These are phyloP conservation scores for Scorias spongiosa DNA, from an alignment of 2,329 filamentous ascomycete genomes.

Conservation along the genomic window DNA sequence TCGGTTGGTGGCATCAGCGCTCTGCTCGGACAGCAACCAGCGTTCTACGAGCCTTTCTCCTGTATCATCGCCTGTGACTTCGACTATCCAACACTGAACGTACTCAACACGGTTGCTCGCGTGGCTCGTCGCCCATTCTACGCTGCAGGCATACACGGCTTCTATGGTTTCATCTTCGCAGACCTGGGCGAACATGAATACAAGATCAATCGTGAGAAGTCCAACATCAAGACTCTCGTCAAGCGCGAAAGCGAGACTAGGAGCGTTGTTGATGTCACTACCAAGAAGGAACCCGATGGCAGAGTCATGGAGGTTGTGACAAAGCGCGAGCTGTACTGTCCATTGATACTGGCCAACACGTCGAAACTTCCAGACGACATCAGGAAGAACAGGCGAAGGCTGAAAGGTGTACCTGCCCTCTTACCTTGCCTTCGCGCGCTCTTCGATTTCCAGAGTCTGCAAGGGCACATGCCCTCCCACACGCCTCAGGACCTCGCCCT, in stretches of 20 bases:
- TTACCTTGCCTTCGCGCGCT: conserved; percentile 77
- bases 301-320: conserved; percentile 74
- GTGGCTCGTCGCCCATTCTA: conserved; percentile 72
- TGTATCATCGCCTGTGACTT: conserved; percentile 84
- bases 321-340: conserved; percentile 82
- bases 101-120: conserved; percentile 76
- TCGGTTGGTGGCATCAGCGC: conserved; percentile 36
- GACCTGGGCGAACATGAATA: conserved; percentile 86
- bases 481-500: conserved; percentile 50
- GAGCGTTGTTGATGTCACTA: conserved; percentile 55
- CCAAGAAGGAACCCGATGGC: conserved; percentile 46
- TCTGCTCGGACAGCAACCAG: conserved; percentile 50
- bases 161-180: conserved; percentile 90
- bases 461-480: conserved; percentile 30
- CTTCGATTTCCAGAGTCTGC: conserved; percentile 60
- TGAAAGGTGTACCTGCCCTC: conserved; percentile 62
- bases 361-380: conserved; percentile 57
- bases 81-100: conserved; percentile 55
- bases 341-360: conserved; percentile 70
- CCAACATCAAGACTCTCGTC: conserved; percentile 47
- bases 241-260: conserved; percentile 60
- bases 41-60: conserved; percentile 67
- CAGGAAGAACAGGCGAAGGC: conserved; percentile 50
- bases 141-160: conserved; percentile 69
- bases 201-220: conserved; percentile 68